Conservation (phyloP, 2,329 filamentous ascomycete species). For the Fusarium sp. region DNA sequence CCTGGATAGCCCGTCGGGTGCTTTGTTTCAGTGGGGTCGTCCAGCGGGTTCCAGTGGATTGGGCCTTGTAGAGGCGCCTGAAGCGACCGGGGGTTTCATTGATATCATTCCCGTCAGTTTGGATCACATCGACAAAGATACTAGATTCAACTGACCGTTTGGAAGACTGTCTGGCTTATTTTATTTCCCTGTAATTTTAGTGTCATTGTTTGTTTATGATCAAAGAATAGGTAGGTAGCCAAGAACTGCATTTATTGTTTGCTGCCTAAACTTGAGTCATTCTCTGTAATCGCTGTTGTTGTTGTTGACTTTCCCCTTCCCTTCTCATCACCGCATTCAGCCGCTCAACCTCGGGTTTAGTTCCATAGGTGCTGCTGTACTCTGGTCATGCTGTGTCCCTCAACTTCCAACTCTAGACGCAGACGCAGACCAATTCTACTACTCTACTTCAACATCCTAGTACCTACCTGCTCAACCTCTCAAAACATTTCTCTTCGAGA, state of each 20-base stretch:
- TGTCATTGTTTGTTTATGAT: neutral
- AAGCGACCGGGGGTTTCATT: constrained; percentile 26
- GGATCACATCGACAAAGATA: constrained; percentile 6
- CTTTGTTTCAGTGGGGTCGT: constrained; percentile 18
- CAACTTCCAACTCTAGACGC: neutral
- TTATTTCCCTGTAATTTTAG: neutral
- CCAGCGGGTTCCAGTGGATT: constrained; percentile 23
- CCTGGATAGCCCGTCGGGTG: constrained; percentile 6
- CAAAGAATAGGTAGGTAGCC: neutral
- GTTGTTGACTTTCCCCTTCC: constrained; percentile 5
- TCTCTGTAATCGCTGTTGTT: constrained; percentile 4
- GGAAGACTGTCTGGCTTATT: neutral
- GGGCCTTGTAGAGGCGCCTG: constrained; percentile 19
- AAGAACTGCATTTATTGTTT: neutral
- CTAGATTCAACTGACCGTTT: neutral
- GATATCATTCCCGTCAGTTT: constrained; percentile 15
- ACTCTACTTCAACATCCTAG: neutral
- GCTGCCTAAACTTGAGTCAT: constrained; percentile 24
- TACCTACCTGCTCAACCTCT: neutral
- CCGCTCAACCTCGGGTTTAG: constrained; percentile 29
- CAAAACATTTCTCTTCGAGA: neutral
- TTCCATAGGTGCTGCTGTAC: neutral
- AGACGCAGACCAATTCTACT: neutral
- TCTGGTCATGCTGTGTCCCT: constrained; percentile 7
- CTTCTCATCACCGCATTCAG: constrained; percentile 12